These are phyloP conservation scores for Fremontodendron californicum DNA, from an alignment of 345 rosid genomes.

Conservation along the genomic window DNA sequence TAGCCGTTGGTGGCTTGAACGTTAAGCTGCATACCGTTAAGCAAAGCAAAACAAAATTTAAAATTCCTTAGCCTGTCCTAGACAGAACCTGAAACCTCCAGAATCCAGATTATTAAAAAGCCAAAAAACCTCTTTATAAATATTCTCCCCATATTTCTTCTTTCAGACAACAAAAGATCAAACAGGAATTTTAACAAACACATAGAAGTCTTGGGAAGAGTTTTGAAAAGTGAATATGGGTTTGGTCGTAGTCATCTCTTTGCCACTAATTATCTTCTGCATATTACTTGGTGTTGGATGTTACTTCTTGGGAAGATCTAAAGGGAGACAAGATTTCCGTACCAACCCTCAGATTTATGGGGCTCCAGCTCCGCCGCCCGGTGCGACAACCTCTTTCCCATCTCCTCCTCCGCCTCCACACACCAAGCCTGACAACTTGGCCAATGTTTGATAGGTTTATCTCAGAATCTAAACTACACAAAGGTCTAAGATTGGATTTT, in stretches of 20 bases:
- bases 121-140: not conserved
- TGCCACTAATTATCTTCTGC: constrained; percentile 68
- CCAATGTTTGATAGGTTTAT: constrained; percentile 16
- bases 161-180: not conserved
- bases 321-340: constrained; percentile 56
- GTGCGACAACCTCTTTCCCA: constrained; percentile 6
- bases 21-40: not conserved
- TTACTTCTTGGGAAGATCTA: constrained; percentile 58
- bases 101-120: not conserved
- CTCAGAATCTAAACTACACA: not conserved
- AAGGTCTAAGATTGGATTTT: not conserved
- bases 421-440: constrained; percentile 21
- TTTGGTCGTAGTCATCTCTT: constrained; percentile 71
- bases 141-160: not conserved
- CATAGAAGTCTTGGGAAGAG: not conserved
- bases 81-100: not conserved
- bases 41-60: not conserved
- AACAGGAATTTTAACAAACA: not conserved
- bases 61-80: not conserved
- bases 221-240: constrained; percentile 44
- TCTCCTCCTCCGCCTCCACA: constrained; percentile 17
- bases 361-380: constrained; percentile 48
- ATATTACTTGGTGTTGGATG: constrained; percentile 76
- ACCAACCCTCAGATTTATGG: constrained; percentile 67
- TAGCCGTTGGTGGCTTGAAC: not conserved